phyloP scores from a whole-genome alignment of 1,284 basidiomycete species.

The Ganoderma boninense region DNA sequence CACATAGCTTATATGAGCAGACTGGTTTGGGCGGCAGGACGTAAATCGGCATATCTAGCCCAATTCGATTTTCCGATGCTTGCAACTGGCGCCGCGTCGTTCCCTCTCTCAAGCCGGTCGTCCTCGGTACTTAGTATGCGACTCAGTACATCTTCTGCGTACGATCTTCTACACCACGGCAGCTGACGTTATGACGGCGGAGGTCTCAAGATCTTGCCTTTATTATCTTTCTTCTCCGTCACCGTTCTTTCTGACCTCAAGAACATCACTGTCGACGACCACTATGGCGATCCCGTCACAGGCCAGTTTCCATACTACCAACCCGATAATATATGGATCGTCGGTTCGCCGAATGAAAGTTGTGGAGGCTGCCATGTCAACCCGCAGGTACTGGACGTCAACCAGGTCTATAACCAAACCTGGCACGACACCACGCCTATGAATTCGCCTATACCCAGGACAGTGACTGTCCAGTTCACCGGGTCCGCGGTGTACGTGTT shows the following conservation, averaged over 20 bases:
- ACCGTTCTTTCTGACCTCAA: background rate
- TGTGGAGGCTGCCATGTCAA: background rate
- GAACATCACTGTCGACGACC: background rate
- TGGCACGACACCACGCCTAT: background rate
- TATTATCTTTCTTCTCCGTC: background rate
- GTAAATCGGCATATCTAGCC: no score
- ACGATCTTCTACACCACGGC: no score
- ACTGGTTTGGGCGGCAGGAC: no score
- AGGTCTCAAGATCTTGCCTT: background rate
- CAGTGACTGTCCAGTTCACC: background rate
- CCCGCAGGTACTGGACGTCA: background rate
- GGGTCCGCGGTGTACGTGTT: background rate
- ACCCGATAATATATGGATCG: background rate
- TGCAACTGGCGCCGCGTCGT: no score
- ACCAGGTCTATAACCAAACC: background rate
- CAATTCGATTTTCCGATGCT: no score
- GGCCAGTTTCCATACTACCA: background rate
- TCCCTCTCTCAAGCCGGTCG: no score
- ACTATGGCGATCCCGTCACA: background rate
- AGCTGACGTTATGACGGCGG: background rate
- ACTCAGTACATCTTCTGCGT: no score
- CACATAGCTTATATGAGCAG: no score
- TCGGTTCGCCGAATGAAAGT: background rate
- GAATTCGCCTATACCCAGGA: background rate
- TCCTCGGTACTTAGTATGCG: no score